phyloP scores from a whole-genome alignment of 305 asterid species.

The Fraxinus albicans region DNA sequence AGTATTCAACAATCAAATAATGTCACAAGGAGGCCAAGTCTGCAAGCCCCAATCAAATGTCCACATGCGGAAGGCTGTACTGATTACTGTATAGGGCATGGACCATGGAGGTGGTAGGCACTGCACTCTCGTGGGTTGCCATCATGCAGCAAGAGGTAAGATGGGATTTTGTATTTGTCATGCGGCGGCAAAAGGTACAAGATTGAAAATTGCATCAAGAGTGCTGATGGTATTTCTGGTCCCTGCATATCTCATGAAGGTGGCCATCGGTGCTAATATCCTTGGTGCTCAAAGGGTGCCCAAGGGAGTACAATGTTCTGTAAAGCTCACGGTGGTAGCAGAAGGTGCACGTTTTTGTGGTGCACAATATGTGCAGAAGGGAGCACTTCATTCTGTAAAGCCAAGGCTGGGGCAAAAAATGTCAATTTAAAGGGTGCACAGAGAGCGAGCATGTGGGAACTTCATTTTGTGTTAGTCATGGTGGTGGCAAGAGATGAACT shows the following conservation, averaged over 20 bases:
- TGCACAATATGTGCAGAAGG: conserved; percentile 60
- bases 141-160: conserved; percentile 62
- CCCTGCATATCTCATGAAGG: conserved; percentile 57
- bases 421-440: conserved; percentile 60
- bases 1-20: no score
- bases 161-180: conserved; percentile 67
- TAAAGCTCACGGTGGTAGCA: no score
- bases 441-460: conserved; percentile 79
- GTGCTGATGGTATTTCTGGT: conserved; percentile 60
- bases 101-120: conserved; percentile 64
- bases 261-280: conserved; percentile 63
- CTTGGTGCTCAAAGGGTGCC: conserved; percentile 57
- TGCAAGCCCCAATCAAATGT: not conserved
- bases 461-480: conserved; percentile 58
- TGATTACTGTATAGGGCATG: conserved; percentile 41
- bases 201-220: conserved; percentile 48
- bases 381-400: conserved; percentile 58
- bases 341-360: conserved; percentile 33
- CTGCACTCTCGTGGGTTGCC: conserved; percentile 50
- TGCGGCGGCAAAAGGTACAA: conserved; percentile 69
- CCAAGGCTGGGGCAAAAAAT: conserved; percentile 72
- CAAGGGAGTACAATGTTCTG: conserved; percentile 42
- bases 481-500: conserved; percentile 73
- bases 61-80: conserved; percentile 57
- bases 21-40: not conserved